These are phyloP conservation scores for Candida dubliniensis DNA, from an alignment of 1,139 yeast species.

Conservation along the genomic window DNA sequence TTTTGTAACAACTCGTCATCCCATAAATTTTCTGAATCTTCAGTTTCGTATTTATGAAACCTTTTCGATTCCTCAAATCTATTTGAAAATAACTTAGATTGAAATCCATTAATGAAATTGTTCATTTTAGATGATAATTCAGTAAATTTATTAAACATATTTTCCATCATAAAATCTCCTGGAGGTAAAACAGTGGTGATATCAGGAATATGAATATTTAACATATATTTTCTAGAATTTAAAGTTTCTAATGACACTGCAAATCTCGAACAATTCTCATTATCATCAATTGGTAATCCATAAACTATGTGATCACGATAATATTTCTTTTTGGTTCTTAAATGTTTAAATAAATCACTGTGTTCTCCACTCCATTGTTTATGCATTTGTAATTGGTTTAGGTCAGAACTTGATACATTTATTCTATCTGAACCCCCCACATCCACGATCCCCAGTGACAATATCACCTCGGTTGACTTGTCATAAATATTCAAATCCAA, in stretches of 20 bases:
- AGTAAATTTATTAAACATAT: neutral
- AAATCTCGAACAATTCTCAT: conserved; percentile 2
- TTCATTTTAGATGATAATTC: conserved; percentile 1
- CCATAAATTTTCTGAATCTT: conserved; percentile 7
- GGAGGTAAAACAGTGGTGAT: conserved; percentile 35
- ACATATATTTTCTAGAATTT: conserved; percentile 28
- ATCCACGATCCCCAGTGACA: conserved; percentile 34
- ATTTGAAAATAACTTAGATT: conserved; percentile 4
- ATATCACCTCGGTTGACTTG: conserved; percentile 26
- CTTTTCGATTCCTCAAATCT: conserved; percentile 1
- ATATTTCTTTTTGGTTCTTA: conserved; percentile 23
- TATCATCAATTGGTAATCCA: conserved; percentile 22
- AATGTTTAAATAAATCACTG: conserved; percentile 30
- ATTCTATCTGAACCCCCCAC: conserved; percentile 19
- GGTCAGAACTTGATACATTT: conserved; percentile 12
- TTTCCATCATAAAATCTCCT: conserved; percentile 15
- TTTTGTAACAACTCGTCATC: conserved; percentile 8
- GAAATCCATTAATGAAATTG: conserved; percentile 1
- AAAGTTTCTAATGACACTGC: conserved; percentile 37
- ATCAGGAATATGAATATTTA: conserved; percentile 51
- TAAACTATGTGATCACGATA: conserved; percentile 32
- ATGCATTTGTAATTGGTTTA: neutral
- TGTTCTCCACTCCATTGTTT: neutral
- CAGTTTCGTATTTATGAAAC: conserved; percentile 8
- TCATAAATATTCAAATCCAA: conserved; percentile 27